These are phyloP conservation scores for Pichia sp. DNA, from an alignment of 1,139 yeast species.

Conservation along the genomic window DNA sequence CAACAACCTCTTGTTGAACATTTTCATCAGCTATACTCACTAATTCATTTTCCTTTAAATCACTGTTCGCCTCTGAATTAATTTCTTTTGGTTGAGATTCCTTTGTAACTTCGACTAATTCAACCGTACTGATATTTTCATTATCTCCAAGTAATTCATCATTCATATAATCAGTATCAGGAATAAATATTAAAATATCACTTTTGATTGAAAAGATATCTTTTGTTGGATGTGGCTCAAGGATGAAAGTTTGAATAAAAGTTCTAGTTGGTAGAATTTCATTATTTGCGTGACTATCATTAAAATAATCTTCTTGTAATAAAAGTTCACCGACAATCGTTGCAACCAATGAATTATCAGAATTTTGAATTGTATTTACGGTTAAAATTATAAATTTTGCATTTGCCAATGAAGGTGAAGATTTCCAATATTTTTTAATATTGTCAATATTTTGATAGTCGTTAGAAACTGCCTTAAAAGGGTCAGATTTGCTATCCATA, in stretches of 20 bases:
- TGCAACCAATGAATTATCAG: conserved; percentile 48
- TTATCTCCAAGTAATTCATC: conserved; percentile 18
- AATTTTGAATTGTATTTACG: conserved; percentile 54
- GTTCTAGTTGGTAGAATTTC: conserved; percentile 39
- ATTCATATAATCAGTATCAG: conserved; percentile 32
- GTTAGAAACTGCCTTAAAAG: conserved; percentile 26
- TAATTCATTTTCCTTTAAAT: too few relatives aligned
- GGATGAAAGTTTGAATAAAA: conserved; percentile 61
- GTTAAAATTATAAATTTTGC: conserved; percentile 55
- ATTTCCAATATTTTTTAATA: conserved; percentile 35
- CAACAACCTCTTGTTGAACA: conserved; percentile 16
- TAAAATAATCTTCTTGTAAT: conserved; percentile 26
- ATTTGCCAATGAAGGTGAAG: conserved; percentile 34
- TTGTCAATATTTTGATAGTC: conserved; percentile 31
- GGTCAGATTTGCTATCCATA: conserved; percentile 27
- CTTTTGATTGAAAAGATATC: conserved; percentile 57
- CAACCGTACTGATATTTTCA: too few relatives aligned
- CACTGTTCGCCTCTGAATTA: too few relatives aligned
- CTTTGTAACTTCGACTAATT: not conserved
- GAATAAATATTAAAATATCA: conserved; percentile 58
- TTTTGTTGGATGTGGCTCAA: conserved; percentile 45
- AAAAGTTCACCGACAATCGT: conserved; percentile 66
- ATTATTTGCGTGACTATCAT: conserved; percentile 37
- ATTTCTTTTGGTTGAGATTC: too few relatives aligned
- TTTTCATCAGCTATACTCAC: conserved; percentile 10